These are phyloP conservation scores for Raphanus hybrid DNA, from an alignment of 441 rosid species.

Conservation along the genomic window DNA sequence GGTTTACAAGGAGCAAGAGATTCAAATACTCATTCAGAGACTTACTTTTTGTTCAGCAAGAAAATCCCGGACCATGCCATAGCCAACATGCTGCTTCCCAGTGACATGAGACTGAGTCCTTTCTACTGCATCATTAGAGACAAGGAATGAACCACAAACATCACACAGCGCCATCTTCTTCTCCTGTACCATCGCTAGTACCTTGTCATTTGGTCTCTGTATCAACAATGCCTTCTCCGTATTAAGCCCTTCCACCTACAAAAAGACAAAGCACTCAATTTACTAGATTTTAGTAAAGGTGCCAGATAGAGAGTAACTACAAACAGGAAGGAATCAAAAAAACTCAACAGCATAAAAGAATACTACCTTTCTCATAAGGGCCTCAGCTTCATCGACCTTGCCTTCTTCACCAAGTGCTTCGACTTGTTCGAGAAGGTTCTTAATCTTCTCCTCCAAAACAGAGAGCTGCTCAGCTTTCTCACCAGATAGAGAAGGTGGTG, in stretches of 20 bases:
- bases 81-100: conserved; percentile 98
- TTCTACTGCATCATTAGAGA: conserved; percentile 94
- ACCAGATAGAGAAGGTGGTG: conserved; percentile 71
- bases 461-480: conserved; percentile 87
- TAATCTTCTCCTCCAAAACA: conserved; percentile 87
- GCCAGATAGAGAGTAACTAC: no score
- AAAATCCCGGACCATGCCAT: conserved; percentile 95
- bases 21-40: conserved; percentile 6
- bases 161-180: conserved; percentile 97
- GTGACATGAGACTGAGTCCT: conserved; percentile 95
- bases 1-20: conserved; percentile 5
- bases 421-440: conserved; percentile 92
- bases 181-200: conserved; percentile 78
- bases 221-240: conserved; percentile 71
- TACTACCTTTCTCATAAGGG: conserved; percentile 95
- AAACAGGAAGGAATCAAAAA: conserved; percentile 39
- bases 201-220: conserved; percentile 71
- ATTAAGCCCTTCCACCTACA: conserved; percentile 88
- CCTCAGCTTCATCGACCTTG: conserved; percentile 99
- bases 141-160: conserved; percentile 94
- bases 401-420: conserved; percentile 98
- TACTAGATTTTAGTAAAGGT: neutral
- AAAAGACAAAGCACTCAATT: no score
- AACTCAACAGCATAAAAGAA: conserved; percentile 50
- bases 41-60: conserved; percentile 79